Evolutionary conservation across 371 early-diverging fungal species (phyloP).

Genomic region (Mortierella sp.): DNA sequence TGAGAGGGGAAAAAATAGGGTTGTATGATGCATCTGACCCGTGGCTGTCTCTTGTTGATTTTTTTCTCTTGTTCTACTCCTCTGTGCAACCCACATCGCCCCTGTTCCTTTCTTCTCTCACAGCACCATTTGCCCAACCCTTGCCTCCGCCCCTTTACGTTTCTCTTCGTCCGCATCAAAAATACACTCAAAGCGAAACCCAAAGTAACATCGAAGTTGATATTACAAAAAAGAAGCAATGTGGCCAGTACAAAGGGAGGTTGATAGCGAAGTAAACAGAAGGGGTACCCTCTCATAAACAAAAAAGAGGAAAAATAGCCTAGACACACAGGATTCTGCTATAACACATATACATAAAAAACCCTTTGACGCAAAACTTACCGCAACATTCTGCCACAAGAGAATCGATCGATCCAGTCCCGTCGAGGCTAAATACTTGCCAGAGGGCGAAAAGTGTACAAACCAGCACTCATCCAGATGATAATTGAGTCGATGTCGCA

Average conservation of each 20-base stretch:
- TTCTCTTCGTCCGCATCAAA: too few species aligned
- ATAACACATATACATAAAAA: background rate
- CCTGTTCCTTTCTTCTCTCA: too few species aligned
- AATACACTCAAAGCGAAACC: too few species aligned
- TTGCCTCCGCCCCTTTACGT: too few species aligned
- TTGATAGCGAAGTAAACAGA: too few species aligned
- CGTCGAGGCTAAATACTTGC: constrained; percentile 43
- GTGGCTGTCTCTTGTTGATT: background rate
- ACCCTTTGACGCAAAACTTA: constrained; percentile 12
- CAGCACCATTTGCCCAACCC: too few species aligned
- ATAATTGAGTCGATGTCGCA: constrained; percentile 35
- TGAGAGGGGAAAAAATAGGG: constrained; percentile 6
- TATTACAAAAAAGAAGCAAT: too few species aligned
- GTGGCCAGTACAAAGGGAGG: too few species aligned
- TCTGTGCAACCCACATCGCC: too few species aligned
- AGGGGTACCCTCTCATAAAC: too few species aligned
- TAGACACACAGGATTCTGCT: background rate
- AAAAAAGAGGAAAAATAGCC: background rate
- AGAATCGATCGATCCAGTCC: constrained; percentile 35
- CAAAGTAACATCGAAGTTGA: too few species aligned
- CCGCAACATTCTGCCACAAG: constrained; percentile 36
- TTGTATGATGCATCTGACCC: background rate
- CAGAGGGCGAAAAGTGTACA: constrained; percentile 48
- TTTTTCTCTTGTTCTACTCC: background rate
- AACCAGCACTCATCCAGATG: constrained; percentile 55